These are phyloP conservation scores for Cymbidium sinense DNA, from an alignment of 106 monocot species.

Conservation along the genomic window DNA sequence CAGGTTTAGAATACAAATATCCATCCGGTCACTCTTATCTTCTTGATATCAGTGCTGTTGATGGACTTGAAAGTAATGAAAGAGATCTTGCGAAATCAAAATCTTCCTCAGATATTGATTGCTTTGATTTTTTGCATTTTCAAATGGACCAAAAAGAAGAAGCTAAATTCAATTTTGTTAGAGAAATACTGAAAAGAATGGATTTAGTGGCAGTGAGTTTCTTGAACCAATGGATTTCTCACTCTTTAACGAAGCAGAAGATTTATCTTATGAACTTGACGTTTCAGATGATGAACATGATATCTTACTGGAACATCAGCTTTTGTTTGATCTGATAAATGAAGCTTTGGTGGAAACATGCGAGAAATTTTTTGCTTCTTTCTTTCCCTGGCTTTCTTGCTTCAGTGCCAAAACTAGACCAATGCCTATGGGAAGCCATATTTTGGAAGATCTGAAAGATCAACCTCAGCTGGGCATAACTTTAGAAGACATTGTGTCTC, in stretches of 20 bases:
- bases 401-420: conserved; percentile 22
- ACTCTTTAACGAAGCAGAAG: conserved; percentile 11
- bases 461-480: conserved; percentile 16
- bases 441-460: conserved; percentile 26
- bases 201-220: conserved; percentile 23
- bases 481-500: conserved; percentile 25
- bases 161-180: conserved; percentile 50
- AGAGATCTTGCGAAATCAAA: background rate
- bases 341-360: conserved; percentile 54
- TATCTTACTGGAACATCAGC: conserved; percentile 31
- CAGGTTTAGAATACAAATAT: background rate
- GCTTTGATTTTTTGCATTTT: conserved; percentile 14
- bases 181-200: conserved; percentile 53
- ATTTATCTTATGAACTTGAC: conserved; percentile 7
- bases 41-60: too few species aligned
- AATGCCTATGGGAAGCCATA: conserved; percentile 25
- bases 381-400: conserved; percentile 26
- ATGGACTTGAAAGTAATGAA: conserved; percentile 4
- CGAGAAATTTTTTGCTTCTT: conserved; percentile 18
- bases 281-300: conserved; percentile 15
- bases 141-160: conserved; percentile 29
- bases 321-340: conserved; percentile 66
- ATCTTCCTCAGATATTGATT: background rate
- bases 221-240: conserved; percentile 20
- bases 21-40: too few species aligned